Conservation (phyloP, 2,329 filamentous ascomycete genomes). For the Diaporthe capsici region DNA sequence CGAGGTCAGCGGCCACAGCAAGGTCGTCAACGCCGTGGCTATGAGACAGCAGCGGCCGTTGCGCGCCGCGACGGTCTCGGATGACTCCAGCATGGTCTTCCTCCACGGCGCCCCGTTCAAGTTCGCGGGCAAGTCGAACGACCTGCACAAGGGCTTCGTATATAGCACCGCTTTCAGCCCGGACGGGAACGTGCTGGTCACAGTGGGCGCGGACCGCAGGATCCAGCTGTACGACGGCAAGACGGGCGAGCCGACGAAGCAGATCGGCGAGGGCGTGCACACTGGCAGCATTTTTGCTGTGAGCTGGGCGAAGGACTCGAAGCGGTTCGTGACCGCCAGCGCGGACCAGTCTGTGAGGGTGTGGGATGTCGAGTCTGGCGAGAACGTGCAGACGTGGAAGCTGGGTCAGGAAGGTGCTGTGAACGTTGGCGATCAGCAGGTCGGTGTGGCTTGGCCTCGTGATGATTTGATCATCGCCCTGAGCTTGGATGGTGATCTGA, state of each 20-base stretch:
- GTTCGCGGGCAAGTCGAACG: conserved; percentile 86
- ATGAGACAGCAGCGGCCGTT: conserved; percentile 93
- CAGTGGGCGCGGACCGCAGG: conserved; percentile 90
- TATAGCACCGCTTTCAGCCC: conserved; percentile 91
- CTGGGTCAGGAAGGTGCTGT: conserved; percentile 81
- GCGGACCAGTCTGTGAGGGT: conserved; percentile 95
- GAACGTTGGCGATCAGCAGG: conserved; percentile 87
- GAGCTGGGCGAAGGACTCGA: conserved; percentile 90
- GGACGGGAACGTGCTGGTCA: conserved; percentile 85
- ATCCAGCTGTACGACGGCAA: conserved; percentile 98
- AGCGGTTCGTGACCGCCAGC: conserved; percentile 88
- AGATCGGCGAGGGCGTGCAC: conserved; percentile 88
- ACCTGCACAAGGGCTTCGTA: conserved; percentile 89
- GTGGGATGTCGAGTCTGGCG: conserved; percentile 89
- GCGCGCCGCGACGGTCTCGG: conserved; percentile 66
- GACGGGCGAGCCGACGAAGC: conserved; percentile 84
- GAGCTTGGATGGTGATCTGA: conserved; percentile 89
- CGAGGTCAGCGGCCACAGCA: conserved; percentile 92
- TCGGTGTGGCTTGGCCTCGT: conserved; percentile 91
- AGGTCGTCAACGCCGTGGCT: conserved; percentile 90
- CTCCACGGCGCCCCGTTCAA: conserved; percentile 74
- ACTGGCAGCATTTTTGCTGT: conserved; percentile 94
- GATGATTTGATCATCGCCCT: conserved; percentile 93
- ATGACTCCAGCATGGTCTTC: conserved; percentile 55
- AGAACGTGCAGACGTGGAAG: conserved; percentile 84